Percentiles rank a stretch among this genome's conserved stretches.
phyloP scores from a whole-genome alignment of 2,329 filamentous ascomycete species.

The Monilinia fructicola region DNA sequence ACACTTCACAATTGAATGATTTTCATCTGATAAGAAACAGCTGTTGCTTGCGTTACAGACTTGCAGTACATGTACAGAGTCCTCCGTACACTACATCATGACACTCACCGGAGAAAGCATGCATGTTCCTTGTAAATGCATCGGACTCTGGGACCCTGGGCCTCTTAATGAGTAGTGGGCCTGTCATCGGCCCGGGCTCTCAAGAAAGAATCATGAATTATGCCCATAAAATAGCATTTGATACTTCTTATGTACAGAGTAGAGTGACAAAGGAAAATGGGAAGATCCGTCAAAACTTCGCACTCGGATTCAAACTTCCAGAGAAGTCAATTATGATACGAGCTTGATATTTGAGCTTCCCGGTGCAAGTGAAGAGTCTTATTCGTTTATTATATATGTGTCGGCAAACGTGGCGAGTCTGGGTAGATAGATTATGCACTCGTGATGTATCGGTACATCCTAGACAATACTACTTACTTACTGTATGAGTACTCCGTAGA shows the following conservation, averaged over 20 bases:
- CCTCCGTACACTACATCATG: no score
- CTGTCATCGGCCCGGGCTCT: constrained; percentile 2
- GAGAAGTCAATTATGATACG: neutral
- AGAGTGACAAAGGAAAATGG: neutral
- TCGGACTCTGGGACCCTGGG: neutral
- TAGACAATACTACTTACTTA: neutral
- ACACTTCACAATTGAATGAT: no score
- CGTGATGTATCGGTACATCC: neutral
- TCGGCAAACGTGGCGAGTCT: neutral
- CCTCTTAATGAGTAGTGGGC: constrained; percentile 1
- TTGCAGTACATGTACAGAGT: no score
- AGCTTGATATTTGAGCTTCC: neutral
- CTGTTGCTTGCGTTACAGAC: neutral
- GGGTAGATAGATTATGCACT: neutral
- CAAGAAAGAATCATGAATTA: no score
- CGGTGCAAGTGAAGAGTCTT: neutral
- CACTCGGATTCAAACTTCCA: neutral
- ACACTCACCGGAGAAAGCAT: neutral
- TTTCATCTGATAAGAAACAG: no score
- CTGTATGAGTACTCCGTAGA: no score
- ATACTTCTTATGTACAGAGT: no score
- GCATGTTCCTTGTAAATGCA: constrained; percentile 12
- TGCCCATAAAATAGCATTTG: neutral
- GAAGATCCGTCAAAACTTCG: neutral
- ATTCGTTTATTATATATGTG: neutral